These are phyloP conservation scores for Mentha longifolia DNA, from an alignment of 257 asterid species.

Conservation along the genomic window DNA sequence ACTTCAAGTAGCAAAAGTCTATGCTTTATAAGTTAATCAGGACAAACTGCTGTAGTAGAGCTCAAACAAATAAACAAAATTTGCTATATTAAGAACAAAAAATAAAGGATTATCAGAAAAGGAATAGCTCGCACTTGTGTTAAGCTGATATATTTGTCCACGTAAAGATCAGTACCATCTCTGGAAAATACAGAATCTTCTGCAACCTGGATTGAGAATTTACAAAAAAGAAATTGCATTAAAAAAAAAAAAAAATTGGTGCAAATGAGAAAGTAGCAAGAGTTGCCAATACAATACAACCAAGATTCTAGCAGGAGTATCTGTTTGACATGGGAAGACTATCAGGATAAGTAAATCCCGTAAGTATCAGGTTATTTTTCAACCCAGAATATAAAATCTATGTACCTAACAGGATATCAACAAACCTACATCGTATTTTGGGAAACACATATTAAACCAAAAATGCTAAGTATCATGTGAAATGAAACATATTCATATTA, in stretches of 20 bases:
- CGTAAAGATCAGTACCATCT: constrained; percentile 87
- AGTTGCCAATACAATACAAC: constrained; percentile 5
- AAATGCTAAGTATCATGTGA: constrained; percentile 18
- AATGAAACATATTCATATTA: constrained; percentile 14
- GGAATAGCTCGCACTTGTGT: constrained; percentile 70
- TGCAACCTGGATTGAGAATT: constrained; percentile 58
- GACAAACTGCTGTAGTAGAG: constrained; percentile 18
- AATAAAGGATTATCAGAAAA: constrained; percentile 4
- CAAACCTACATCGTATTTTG: not conserved
- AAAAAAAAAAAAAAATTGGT: constrained; percentile 21
- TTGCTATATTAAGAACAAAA: constrained; percentile 18
- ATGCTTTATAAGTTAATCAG: constrained; percentile 4
- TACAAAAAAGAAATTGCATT: not conserved
- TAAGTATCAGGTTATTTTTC: not conserved
- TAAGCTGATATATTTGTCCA: constrained; percentile 71
- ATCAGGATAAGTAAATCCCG: constrained; percentile 4
- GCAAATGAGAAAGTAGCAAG: constrained; percentile 23
- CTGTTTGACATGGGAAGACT: constrained; percentile 6
- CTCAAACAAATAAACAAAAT: not conserved
- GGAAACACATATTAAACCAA: constrained; percentile 5
- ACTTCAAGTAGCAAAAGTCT: constrained; percentile 10
- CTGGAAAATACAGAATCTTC: constrained; percentile 75
- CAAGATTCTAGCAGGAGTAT: constrained; percentile 16
- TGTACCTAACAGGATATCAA: constrained; percentile 14
- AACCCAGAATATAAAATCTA: not conserved